Conservation (phyloP, 2,329 filamentous ascomycete species). For the Colletotrichum scovillei region DNA sequence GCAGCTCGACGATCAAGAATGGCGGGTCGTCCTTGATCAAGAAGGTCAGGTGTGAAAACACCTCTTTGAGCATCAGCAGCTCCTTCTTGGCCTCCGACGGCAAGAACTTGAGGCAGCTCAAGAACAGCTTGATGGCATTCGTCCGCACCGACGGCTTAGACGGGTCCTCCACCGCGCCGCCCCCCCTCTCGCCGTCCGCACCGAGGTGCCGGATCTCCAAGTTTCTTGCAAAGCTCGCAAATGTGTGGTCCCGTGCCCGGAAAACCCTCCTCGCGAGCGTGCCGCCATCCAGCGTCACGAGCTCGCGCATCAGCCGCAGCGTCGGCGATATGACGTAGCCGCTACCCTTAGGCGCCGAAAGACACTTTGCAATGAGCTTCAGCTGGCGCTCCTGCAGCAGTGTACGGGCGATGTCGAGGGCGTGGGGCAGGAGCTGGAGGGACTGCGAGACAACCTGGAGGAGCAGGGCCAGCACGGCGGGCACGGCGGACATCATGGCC, state of each 20-base stretch:
- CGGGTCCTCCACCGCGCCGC: conserved; percentile 66
- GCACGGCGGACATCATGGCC: conserved; percentile 81
- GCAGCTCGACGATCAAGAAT: conserved; percentile 78
- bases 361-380: conserved; percentile 81
- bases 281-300: conserved; percentile 88
- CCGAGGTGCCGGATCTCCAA: conserved; percentile 73
- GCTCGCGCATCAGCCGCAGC: conserved; percentile 85
- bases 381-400: conserved; percentile 84
- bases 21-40: conserved; percentile 83
- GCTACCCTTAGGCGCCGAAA: conserved; percentile 84
- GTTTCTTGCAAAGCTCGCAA: conserved; percentile 84
- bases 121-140: conserved; percentile 83
- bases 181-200: conserved; percentile 51
- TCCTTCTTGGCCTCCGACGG: conserved; percentile 83
- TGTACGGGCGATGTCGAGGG: conserved; percentile 82
- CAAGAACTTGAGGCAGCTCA: conserved; percentile 83
- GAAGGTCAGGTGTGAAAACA: conserved; percentile 85
- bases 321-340: conserved; percentile 91
- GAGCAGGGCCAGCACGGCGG: conserved; percentile 84
- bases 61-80: conserved; percentile 81
- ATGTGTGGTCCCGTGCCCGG: conserved; percentile 79
- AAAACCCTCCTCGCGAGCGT: conserved; percentile 82
- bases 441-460: conserved; percentile 81
- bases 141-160: conserved; percentile 83
- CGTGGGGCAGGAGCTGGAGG: conserved; percentile 80